A percentile compares a stretch with the other conserved stretches of the same genome.
Evolutionary conservation across 2,329 filamentous ascomycete genomes (phyloP).

Genomic region (Drechmeria coniospora): DNA sequence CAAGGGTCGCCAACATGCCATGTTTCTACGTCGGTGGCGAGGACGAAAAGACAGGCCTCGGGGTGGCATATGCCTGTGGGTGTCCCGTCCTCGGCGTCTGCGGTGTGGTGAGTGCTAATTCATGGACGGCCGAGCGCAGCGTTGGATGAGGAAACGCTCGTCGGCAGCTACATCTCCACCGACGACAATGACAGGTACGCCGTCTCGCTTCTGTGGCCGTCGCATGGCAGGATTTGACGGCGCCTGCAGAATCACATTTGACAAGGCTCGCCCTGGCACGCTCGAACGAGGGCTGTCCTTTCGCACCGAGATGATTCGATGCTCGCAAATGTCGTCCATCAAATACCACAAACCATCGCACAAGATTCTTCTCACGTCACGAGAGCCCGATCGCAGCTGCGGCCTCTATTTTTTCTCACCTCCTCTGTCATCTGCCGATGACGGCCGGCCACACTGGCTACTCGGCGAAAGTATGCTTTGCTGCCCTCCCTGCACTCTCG

Average conservation of each 20-base stretch:
- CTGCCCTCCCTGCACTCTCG: neutral
- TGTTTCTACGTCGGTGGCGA: conserved; percentile 24
- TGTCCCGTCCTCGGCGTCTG: conserved; percentile 4
- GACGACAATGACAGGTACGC: conserved; percentile 26
- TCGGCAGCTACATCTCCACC: conserved; percentile 26
- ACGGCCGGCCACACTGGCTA: conserved; percentile 20
- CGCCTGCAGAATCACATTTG: conserved; percentile 4
- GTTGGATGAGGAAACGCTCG: conserved; percentile 17
- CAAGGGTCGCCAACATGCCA: conserved; percentile 18
- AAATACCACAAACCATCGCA: conserved; percentile 27
- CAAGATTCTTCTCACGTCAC: conserved; percentile 26
- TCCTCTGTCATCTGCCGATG: conserved; percentile 11
- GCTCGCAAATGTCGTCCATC: conserved; percentile 28
- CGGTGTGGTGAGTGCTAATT: conserved; percentile 1
- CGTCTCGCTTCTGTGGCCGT: neutral
- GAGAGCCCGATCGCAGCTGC: conserved; percentile 14
- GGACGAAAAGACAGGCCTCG: conserved; percentile 23
- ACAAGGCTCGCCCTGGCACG: conserved; percentile 2
- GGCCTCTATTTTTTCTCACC: conserved; percentile 25
- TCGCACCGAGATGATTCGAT: conserved; percentile 20
- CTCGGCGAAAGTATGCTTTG: conserved; percentile 18
- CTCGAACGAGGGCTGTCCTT: conserved; percentile 4
- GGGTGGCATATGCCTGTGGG: conserved; percentile 29
- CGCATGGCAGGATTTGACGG: neutral
- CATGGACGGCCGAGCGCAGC: conserved; percentile 9